Percentiles rank a stretch among this genome's conserved stretches.
Conservation (phyloP, 2,329 filamentous ascomycete species). For the Penicillium janthinellum region DNA sequence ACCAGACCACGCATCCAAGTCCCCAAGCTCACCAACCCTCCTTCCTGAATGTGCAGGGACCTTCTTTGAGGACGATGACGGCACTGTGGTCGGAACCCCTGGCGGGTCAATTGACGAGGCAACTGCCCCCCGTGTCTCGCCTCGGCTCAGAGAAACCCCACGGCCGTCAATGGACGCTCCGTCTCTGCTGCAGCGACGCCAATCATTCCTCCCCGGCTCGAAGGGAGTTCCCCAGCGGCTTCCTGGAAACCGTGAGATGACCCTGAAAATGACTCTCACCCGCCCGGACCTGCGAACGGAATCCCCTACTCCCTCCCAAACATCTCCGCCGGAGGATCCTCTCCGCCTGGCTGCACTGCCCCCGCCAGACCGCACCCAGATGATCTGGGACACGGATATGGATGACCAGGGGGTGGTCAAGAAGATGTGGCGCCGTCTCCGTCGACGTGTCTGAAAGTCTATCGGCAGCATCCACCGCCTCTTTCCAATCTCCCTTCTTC, state of each 20-base stretch:
- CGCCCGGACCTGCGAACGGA: slow-evolving; percentile 73
- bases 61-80: slow-evolving; percentile 54
- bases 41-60: slow-evolving; percentile 52
- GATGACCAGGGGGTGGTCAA: slow-evolving; percentile 43
- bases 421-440: slow-evolving; percentile 49
- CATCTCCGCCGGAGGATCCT: slow-evolving; percentile 66
- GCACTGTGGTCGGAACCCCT: slow-evolving; percentile 41
- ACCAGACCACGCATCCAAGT: slow-evolving; percentile 19
- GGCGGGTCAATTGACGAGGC: slow-evolving; percentile 25
- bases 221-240: slow-evolving; percentile 54
- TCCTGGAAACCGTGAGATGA: slow-evolving; percentile 79
- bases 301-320: slow-evolving; percentile 24
- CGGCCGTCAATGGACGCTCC: slow-evolving; percentile 18
- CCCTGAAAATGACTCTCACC: slow-evolving; percentile 91
- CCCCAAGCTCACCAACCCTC: slow-evolving; percentile 40
- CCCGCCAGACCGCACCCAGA: slow-evolving; percentile 43
- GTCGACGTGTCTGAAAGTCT: slow-evolving; percentile 26
- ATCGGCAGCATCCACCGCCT: not conserved
- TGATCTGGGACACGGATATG: slow-evolving; percentile 49
- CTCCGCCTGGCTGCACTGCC: slow-evolving; percentile 58
- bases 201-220: slow-evolving; percentile 24
- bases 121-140: slow-evolving; percentile 4
- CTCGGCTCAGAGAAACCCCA: slow-evolving; percentile 12
- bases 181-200: slow-evolving; percentile 18
- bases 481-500: not conserved